phyloP scores from a whole-genome alignment of 768 basidiomycete genomes.

The Lentinus brumalis region DNA sequence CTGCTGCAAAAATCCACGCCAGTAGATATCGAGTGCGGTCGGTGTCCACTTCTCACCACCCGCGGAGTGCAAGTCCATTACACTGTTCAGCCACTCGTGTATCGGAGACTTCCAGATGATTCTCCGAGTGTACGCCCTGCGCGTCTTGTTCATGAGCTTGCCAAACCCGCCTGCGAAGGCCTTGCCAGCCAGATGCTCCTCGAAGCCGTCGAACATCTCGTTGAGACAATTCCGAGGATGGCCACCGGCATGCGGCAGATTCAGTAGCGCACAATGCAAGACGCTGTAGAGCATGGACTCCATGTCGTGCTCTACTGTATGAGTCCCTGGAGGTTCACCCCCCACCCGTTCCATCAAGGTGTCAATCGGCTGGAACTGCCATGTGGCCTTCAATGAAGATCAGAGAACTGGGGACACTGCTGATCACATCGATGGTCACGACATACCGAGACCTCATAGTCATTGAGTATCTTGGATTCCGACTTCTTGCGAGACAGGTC shows the following conservation, averaged over 20 bases:
- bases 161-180: too few relatives aligned
- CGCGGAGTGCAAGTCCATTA: neutral
- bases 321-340: neutral
- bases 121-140: too few relatives aligned
- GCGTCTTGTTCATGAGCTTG: too few relatives aligned
- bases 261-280: conserved; percentile 2
- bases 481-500: neutral
- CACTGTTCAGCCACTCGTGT: too few relatives aligned
- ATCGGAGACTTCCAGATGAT: too few relatives aligned
- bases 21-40: too few relatives aligned
- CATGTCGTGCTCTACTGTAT: conserved; percentile 14
- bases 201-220: too few relatives aligned
- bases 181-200: too few relatives aligned
- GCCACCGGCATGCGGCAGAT: neutral
- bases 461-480: neutral
- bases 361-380: conserved; percentile 4
- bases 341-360: neutral
- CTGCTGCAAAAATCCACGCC: too few relatives aligned
- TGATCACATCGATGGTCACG: neutral
- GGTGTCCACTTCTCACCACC: too few relatives aligned
- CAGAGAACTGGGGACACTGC: neutral
- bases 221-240: too few relatives aligned
- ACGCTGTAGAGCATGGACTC: conserved; percentile 10
- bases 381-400: conserved; percentile 2
- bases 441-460: neutral